Conservation (phyloP, 768 basidiomycete species). For the Calocybe gangraenosa region DNA sequence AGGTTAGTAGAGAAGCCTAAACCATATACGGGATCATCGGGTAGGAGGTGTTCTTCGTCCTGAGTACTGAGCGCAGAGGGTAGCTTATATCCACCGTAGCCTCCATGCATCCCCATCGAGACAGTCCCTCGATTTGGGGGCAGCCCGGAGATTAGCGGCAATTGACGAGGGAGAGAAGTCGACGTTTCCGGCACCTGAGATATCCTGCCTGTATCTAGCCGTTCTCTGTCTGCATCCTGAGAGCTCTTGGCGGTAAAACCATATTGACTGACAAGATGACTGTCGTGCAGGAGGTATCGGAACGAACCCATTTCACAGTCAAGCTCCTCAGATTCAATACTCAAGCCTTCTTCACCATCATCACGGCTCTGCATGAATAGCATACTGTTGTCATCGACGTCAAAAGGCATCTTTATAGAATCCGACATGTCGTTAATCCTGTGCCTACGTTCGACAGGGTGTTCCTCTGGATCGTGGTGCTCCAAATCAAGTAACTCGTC, state of each 20-base stretch:
- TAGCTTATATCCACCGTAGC: neutral
- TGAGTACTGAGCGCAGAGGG: too few relatives aligned
- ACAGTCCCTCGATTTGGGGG: constrained; percentile 1
- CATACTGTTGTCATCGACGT: neutral
- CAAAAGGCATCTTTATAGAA: neutral
- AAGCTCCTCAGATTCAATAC: constrained; percentile 1
- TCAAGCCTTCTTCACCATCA: constrained; percentile 6
- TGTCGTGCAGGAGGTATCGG: neutral
- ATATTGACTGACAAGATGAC: constrained; percentile 12
- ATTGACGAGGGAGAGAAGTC: constrained; percentile 1
- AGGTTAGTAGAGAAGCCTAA: too few relatives aligned
- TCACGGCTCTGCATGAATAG: constrained; percentile 12
- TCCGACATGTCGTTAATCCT: neutral
- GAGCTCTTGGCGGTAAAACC: constrained; percentile 6
- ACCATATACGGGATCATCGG: too few relatives aligned
- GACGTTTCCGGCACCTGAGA: constrained; percentile 5
- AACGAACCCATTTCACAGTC: neutral
- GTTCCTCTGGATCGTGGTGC: neutral
- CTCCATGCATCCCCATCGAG: constrained; percentile 2
- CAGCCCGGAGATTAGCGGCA: constrained; percentile 6
- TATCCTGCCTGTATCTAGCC: constrained; percentile 2
- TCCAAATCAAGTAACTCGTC: constrained; percentile 7
- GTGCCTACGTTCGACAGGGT: neutral
- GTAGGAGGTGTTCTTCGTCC: too few relatives aligned
- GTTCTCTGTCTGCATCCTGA: constrained; percentile 8